These are phyloP conservation scores for Starmerella floris DNA, from an alignment of 805 yeast genomes.

Conservation along the genomic window DNA sequence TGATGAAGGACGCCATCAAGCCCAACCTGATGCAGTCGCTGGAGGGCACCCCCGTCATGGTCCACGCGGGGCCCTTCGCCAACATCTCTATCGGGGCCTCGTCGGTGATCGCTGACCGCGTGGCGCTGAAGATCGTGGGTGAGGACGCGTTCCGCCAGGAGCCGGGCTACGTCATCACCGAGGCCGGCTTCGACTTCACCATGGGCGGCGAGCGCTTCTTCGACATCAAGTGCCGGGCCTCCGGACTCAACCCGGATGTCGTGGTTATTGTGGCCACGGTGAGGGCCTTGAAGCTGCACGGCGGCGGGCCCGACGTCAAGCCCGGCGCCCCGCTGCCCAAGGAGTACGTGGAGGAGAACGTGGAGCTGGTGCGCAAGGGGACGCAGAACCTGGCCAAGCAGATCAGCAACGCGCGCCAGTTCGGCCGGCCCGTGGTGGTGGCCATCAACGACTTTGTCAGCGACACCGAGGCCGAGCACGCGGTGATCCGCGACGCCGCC, in stretches of 20 bases:
- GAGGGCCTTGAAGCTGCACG: slow-evolving; percentile 88
- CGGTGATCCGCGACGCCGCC: slow-evolving; percentile 64
- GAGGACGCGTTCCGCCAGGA: slow-evolving; percentile 31
- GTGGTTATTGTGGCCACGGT: slow-evolving; percentile 93
- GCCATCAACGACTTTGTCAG: slow-evolving; percentile 81
- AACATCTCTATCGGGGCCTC: slow-evolving; percentile 95
- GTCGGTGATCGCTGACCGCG: slow-evolving; percentile 82
- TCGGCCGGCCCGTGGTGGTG: slow-evolving; percentile 85
- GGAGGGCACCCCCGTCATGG: slow-evolving; percentile 95
- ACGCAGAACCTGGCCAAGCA: slow-evolving; percentile 84
- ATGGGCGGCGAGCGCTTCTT: slow-evolving; percentile 98
- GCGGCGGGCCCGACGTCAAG: slow-evolving; percentile 93
- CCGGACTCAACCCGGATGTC: slow-evolving; percentile 77
- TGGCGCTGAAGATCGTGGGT: slow-evolving; percentile 84
- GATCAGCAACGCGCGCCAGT: slow-evolving; percentile 69
- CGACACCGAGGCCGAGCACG: slow-evolving; percentile 71
- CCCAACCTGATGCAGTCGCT: slow-evolving; percentile 95
- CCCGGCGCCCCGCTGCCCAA: slow-evolving; percentile 81
- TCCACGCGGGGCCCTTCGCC: slow-evolving; percentile 98
- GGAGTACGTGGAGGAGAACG: slow-evolving; percentile 71
- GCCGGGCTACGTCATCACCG: slow-evolving; percentile 81
- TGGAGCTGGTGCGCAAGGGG: slow-evolving; percentile 64
- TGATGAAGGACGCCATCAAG: slow-evolving; percentile 88
- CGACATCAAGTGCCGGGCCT: slow-evolving; percentile 90
- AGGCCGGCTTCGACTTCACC: slow-evolving; percentile 96